Conservation (phyloP, 2,329 filamentous ascomycete genomes). For the Colletotrichum nymphaeae region DNA sequence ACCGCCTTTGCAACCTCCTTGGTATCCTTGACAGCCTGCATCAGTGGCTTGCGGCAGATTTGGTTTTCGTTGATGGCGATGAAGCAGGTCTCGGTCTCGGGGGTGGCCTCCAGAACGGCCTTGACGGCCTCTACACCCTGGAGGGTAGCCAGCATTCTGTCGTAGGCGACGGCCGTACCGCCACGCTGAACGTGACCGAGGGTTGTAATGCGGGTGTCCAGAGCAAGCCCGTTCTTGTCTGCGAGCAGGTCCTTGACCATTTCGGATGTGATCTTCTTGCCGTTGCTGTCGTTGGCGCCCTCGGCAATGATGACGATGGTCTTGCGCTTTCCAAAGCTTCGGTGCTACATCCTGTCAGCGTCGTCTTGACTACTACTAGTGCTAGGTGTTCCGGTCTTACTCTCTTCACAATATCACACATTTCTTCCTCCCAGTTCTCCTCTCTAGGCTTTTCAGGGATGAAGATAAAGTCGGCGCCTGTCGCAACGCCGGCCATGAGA, state of each 20-base stretch:
- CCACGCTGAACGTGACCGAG: slow-evolving; percentile 98
- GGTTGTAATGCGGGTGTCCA: slow-evolving; percentile 95
- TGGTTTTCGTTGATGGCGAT: slow-evolving; percentile 99
- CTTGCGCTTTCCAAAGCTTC: slow-evolving; percentile 90
- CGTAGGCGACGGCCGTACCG: slow-evolving; percentile 91
- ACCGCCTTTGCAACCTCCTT: slow-evolving; percentile 87
- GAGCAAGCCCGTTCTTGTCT: slow-evolving; percentile 76
- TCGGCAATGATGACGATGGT: slow-evolving; percentile 98
- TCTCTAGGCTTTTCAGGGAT: slow-evolving; percentile 93
- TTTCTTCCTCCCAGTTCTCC: slow-evolving; percentile 89
- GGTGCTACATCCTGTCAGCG: slow-evolving; percentile 68
- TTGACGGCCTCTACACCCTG: slow-evolving; percentile 96
- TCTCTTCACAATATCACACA: slow-evolving; percentile 81
- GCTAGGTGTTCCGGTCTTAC: slow-evolving; percentile 52
- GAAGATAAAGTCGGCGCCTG: slow-evolving; percentile 96
- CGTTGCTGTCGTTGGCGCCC: slow-evolving; percentile 86
- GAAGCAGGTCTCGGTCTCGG: slow-evolving; percentile 90
- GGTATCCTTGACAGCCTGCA: slow-evolving; percentile 89
- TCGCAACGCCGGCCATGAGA: slow-evolving; percentile 94
- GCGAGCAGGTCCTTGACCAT: slow-evolving; percentile 92
- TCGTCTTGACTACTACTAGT: not conserved
- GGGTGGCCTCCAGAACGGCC: slow-evolving; percentile 88
- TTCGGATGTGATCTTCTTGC: slow-evolving; percentile 83
- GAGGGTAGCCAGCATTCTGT: slow-evolving; percentile 90
- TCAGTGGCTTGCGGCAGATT: slow-evolving; percentile 88